Base-by-base conservation (phyloP, 1,284 basidiomycete species). In the Meripilus lineatus region DNA sequence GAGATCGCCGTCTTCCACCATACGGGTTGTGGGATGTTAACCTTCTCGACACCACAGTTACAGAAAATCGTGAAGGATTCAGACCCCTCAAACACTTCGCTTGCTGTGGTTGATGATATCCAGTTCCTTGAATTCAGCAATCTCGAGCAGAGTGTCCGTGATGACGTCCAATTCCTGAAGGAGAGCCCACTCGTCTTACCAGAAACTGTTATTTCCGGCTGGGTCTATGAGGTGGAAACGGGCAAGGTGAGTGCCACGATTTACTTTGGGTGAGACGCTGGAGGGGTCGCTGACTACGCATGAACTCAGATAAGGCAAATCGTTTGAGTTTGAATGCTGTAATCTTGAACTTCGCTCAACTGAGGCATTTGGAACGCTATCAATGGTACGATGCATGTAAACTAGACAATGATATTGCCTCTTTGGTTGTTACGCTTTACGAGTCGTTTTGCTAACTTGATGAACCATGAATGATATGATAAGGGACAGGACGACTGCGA, bases 1-100 rank as follows among this genome's bases (percentile, higher is more conserved):
- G 80, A 83, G 61, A 74, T 84, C 41, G 76, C 78, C 3, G 64
- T 85, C 30, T 76, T 82, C 57, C 80, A 77, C 58, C 81, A 84
- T 58, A 81, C 80, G 3, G 77, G 71, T 42, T 84, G 83, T 56
- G 82, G 82, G 38, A 84, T 85, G 79, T 62, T 78, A 33, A 75
- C 74, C 1, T 82, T 83, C 62, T 70, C 66, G 17, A 71, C 74
- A 38, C 64, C 69, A 4, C 55, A 75, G 53, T 64, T 85, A 20
- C 74, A 72, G 33, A 55, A 66, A 15, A 64, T 74, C 40, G 68
- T 84, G 45, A 75, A 73, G 54, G 66, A 71, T 32, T 65, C 69
- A 15, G 67, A 71, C 32, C 68, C 74, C 15, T 59, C 55, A 14
- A 59, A 70, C 48, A 26, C 53, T 1, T 56, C 63, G 13, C 63